These are phyloP conservation scores for Vaccinium macrocarpon DNA, from an alignment of 148 eudicot species.

Conservation along the genomic window DNA sequence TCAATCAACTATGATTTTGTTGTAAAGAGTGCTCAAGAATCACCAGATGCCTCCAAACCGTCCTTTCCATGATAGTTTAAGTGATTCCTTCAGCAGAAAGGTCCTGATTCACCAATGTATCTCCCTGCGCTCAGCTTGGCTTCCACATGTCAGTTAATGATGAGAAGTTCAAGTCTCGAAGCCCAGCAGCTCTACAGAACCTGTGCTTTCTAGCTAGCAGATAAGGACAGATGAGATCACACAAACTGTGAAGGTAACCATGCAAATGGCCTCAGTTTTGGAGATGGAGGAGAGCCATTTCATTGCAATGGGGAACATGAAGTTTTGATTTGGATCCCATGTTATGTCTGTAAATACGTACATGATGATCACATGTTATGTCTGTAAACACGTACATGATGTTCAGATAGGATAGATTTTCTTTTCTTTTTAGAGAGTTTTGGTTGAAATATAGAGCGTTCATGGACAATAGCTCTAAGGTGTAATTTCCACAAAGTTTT, in stretches of 20 bases:
- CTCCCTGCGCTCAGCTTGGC: constrained; percentile 1
- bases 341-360: background rate
- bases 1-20: constrained; percentile 93
- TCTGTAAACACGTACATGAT: background rate
- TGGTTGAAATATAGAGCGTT: background rate
- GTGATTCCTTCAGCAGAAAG: constrained; percentile 2
- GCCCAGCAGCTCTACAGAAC: background rate
- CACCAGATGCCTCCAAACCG: constrained; percentile 43
- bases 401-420: constrained; percentile 4
- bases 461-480: background rate
- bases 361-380: background rate
- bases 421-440: background rate
- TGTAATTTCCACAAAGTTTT: background rate
- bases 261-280: background rate
- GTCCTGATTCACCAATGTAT: background rate
- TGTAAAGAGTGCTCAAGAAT: constrained; percentile 57
- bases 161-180: background rate
- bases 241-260: background rate
- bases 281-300: background rate
- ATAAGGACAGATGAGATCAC: background rate
- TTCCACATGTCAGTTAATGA: background rate
- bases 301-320: background rate
- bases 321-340: background rate
- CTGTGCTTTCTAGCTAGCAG: background rate
- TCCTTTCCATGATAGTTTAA: constrained; percentile 28